Evolutionary conservation across 768 basidiomycete genomes (phyloP).

Genomic region (Suillus placidus): DNA sequence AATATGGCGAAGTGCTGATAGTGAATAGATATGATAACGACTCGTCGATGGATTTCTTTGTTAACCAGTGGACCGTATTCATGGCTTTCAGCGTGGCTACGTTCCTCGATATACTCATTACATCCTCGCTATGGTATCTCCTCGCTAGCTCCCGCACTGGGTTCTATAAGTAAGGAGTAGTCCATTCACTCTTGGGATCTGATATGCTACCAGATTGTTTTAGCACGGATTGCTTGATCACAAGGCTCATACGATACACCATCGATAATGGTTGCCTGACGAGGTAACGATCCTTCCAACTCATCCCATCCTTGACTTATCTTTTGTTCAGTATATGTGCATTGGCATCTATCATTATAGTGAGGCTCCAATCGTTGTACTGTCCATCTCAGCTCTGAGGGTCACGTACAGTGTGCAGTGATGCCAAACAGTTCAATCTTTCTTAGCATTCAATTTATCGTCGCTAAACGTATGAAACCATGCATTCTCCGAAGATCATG

Average conservation of each 20-base stretch:
- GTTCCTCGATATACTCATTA: neutral
- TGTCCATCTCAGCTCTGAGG: neutral
- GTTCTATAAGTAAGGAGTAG: neutral
- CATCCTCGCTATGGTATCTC: slow-evolving; percentile 7
- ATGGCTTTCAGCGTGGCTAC: neutral
- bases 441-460: neutral
- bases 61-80: neutral
- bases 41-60: neutral
- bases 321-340: neutral
- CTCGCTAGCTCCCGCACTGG: slow-evolving; percentile 8
- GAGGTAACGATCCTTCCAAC: neutral
- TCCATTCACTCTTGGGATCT: neutral
- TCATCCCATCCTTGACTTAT: neutral
- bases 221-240: slow-evolving; percentile 6
- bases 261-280: slow-evolving; percentile 5
- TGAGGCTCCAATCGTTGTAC: neutral
- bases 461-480: neutral
- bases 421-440: neutral
- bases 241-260: neutral
- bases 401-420: neutral
- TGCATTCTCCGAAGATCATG: too few relatives aligned
- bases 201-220: neutral
- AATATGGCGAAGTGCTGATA: neutral
- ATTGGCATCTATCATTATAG: neutral
- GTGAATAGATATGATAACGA: neutral